phyloP scores from a whole-genome alignment of 371 early-diverging fungal species.

The Aphelidium insulamus region DNA sequence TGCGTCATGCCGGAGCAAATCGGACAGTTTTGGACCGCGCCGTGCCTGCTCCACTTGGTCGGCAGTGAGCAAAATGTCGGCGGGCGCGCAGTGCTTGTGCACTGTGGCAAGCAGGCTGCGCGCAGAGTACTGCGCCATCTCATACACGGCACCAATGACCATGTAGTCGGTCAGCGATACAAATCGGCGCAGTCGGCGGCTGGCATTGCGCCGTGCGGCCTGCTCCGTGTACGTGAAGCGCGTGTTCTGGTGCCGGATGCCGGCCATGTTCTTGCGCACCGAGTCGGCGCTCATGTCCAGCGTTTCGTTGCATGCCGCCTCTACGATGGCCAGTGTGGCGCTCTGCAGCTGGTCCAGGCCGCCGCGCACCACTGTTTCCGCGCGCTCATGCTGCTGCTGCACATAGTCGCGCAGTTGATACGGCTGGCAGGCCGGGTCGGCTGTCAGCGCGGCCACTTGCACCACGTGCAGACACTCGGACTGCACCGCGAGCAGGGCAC shows the following conservation, averaged over 20 bases:
- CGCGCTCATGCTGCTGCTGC: conserved; percentile 14
- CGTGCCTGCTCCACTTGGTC: background rate
- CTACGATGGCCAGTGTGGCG: conserved; percentile 9
- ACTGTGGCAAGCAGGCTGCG: conserved; percentile 1
- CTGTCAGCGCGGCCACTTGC: too few species aligned
- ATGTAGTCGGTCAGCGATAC: conserved; percentile 26
- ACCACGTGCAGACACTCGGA: too few species aligned
- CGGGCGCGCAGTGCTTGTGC: background rate
- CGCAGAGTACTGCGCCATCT: conserved; percentile 10
- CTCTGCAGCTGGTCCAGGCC: conserved; percentile 12
- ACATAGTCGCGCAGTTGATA: conserved; percentile 17
- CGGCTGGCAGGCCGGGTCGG: conserved; percentile 8
- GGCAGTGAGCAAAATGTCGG: background rate
- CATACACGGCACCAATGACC: conserved; percentile 17
- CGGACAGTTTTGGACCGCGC: too few species aligned
- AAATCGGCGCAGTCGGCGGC: conserved; percentile 21
- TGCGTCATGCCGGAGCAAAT: too few species aligned
- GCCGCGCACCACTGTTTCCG: conserved; percentile 5
- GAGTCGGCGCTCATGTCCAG: background rate
- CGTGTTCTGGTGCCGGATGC: background rate
- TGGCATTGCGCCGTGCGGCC: conserved; percentile 22
- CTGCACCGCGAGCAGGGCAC: too few species aligned
- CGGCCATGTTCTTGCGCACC: too few species aligned
- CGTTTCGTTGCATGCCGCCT: conserved; percentile 10
- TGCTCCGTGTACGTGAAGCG: conserved; percentile 22